Conservation (phyloP, 1,284 basidiomycete species). For the Fomes fomentarius region DNA sequence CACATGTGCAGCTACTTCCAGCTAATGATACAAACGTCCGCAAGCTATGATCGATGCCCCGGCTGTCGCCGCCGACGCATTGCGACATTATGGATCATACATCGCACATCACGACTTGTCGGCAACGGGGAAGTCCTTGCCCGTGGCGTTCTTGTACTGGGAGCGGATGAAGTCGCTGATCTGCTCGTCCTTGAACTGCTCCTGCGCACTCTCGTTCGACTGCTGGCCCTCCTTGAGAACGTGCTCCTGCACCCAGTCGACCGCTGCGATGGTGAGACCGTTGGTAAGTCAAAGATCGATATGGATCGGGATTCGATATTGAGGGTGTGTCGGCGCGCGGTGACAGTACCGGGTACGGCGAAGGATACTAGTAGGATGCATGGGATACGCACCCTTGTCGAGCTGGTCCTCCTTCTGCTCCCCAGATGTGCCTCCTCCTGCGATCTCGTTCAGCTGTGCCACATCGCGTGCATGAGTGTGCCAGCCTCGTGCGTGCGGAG, state of each 20-base stretch:
- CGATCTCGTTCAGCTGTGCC: constrained; percentile 25
- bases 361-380: not conserved
- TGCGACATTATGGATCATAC: not conserved
- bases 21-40: too few relatives aligned
- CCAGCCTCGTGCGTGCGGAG: too few relatives aligned
- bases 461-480: not conserved
- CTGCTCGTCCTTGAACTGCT: constrained; percentile 44
- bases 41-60: too few relatives aligned
- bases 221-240: constrained; percentile 42
- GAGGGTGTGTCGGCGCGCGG: too few relatives aligned
- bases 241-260: constrained; percentile 47
- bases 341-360: too few relatives aligned
- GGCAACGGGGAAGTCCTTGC: constrained; percentile 32
- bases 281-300: not conserved
- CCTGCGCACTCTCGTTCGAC: constrained; percentile 41
- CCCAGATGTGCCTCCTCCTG: constrained; percentile 35
- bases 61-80: too few relatives aligned
- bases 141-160: constrained; percentile 34
- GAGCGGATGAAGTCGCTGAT: constrained; percentile 40
- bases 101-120: constrained; percentile 31
- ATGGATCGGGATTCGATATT: too few relatives aligned
- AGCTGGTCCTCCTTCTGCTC: constrained; percentile 36
- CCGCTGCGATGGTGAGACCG: constrained; percentile 28
- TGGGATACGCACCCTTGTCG: constrained; percentile 28
- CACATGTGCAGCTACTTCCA: too few relatives aligned